phyloP scores from a whole-genome alignment of 1,284 basidiomycete genomes.

The Cutaneotrichosporon cutaneum region DNA sequence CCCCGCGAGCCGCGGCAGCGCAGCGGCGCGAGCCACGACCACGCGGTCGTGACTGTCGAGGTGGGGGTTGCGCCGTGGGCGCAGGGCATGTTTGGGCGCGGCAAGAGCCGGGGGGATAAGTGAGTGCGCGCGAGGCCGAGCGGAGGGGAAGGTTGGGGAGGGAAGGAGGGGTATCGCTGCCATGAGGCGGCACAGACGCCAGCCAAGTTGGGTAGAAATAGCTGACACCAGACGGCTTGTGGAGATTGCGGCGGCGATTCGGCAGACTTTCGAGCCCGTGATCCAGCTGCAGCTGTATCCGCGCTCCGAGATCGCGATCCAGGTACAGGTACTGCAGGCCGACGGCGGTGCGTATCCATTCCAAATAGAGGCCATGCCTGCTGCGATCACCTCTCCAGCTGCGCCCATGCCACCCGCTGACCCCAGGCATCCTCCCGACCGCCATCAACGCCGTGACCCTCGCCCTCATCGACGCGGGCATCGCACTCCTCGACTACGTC shows the following conservation, averaged over 20 bases:
- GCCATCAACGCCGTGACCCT: slow-evolving; percentile 94
- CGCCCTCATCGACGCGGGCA: slow-evolving; percentile 80
- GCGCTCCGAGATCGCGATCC: slow-evolving; percentile 89
- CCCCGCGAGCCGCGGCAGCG: slow-evolving; percentile 81
- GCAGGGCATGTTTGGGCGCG: slow-evolving; percentile 59
- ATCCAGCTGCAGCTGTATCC: slow-evolving; percentile 88
- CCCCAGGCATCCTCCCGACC: slow-evolving; percentile 76
- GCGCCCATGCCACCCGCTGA: no score
- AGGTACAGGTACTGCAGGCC: slow-evolving; percentile 86
- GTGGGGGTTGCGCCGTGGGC: slow-evolving; percentile 83
- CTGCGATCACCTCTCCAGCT: no score
- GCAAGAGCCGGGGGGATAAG: slow-evolving; percentile 77
- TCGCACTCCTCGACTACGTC: slow-evolving; percentile 87
- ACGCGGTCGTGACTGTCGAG: slow-evolving; percentile 81
- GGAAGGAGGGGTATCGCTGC: no score
- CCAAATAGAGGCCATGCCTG: no score
- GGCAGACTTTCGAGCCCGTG: slow-evolving; percentile 93
- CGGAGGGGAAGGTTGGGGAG: neutral
- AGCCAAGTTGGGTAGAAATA: no score
- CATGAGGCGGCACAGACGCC: no score
- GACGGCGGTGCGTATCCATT: slow-evolving; percentile 70
- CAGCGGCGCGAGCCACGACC: slow-evolving; percentile 72
- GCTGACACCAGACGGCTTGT: slow-evolving; percentile 67
- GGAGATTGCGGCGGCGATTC: slow-evolving; percentile 81
- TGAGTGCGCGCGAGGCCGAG: slow-evolving; percentile 58